Base-by-base conservation (phyloP, 805 yeast species). In the Metschnikowia cubensis region DNA sequence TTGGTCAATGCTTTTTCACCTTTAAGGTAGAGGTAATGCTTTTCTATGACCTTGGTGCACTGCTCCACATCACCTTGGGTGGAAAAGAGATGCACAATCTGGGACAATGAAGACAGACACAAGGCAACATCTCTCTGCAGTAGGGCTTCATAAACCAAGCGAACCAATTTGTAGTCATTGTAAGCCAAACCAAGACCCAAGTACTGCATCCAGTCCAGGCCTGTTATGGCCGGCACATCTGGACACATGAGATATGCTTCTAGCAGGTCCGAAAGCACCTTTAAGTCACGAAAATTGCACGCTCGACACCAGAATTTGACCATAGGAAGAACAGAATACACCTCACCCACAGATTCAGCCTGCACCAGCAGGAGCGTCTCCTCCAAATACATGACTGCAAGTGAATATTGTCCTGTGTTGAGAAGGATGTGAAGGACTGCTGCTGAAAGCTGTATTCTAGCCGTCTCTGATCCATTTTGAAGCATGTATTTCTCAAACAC, bases 41-140 rank as follows among this genome's bases (percentile, higher is more conserved):
- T 55, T 49, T 74, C 75, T 11, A 74, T 65, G 13, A 73, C 56
- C 5, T 60, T 49, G 8, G 70, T 49, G 1, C 74, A 64, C 64
- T 63, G 67, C 14, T 60, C 44, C 5, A 71, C 69, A 52, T 74
- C 78, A 5, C 78, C 78, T 45, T 66, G 59, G 3, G 59, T 50
- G 2, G 74, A 57, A 10, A 73, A 59, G 0, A 64, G 57, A 33
- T 66, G 69, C 25, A 74, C 58, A 5, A 70, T 62, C 44, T 59
- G 62, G 32, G 53, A 50, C 5, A 70, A 52, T 14, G 17, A 21
- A 6, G 39, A 15, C 40, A 15, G 22, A 13, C 40, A 17, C 50
- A 48, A 32, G 61, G 55, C 15, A 58, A 40, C 6, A 35, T 42
- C 45, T 49, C 56, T 45, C 38, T 35, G 10, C 46, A 35, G 22